A percentile compares a stretch with the other conserved stretches of the same genome.
Conservation (phyloP, 495 filamentous ascomycete genomes). For the Cryomyces minteri region DNA sequence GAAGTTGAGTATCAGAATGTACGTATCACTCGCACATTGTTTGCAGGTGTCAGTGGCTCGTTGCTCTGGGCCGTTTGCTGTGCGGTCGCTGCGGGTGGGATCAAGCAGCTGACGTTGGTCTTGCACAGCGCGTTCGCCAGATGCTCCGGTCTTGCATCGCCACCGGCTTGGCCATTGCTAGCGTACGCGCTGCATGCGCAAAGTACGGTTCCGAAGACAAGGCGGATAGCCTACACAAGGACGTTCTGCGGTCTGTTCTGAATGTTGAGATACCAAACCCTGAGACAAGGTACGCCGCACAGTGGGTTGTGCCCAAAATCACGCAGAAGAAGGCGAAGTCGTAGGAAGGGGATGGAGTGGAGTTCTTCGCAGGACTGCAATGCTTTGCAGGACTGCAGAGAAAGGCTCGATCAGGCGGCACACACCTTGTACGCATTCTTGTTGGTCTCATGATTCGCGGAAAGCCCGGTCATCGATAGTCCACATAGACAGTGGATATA, state of each 20-base stretch:
- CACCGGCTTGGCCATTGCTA: slow-evolving; percentile 18
- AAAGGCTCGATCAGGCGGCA: no score
- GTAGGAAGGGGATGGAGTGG: no score
- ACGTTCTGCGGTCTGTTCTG: slow-evolving; percentile 4
- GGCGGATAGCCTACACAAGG: neutral
- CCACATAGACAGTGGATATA: no score
- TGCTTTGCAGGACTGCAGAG: no score
- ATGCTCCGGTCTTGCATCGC: slow-evolving; percentile 22
- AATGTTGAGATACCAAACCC: slow-evolving; percentile 12
- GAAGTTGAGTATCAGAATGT: slow-evolving; percentile 12
- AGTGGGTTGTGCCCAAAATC: slow-evolving; percentile 63
- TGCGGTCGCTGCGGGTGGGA: neutral
- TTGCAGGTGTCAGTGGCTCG: neutral
- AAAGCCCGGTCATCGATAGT: no score
- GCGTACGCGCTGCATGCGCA: slow-evolving; percentile 12
- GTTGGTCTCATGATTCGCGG: no score
- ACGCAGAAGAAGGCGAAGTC: neutral
- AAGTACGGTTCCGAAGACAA: slow-evolving; percentile 2
- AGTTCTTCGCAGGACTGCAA: no score
- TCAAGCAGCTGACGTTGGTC: neutral
- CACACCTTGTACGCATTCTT: no score
- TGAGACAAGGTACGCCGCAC: slow-evolving; percentile 37
- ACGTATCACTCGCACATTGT: neutral
- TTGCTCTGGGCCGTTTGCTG: neutral
- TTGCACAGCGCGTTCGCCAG: slow-evolving; percentile 12